Evolutionary conservation across 495 filamentous ascomycete species (phyloP), one percentile per base, ranked within the genome.

Genomic region (Pseudoneurospora amorphoporcata): DNA sequence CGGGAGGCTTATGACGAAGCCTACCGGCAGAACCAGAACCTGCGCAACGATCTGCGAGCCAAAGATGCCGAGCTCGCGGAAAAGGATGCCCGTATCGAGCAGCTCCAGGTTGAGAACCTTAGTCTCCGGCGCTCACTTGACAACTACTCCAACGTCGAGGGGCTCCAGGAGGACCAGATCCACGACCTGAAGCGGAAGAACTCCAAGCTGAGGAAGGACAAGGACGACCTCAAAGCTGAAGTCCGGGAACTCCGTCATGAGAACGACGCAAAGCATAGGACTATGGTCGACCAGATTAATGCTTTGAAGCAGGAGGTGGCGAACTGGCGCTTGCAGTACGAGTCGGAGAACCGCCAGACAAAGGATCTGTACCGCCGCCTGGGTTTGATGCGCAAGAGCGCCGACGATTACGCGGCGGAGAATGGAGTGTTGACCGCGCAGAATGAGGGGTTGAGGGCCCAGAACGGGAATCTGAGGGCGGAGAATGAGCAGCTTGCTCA

Each of bases 111-210:
- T 17, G 70, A 80, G 40, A 79, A 78, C 75, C 69, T 37, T 41
- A 75, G 76, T 41, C 78, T 79, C 10, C 74, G 75, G n/a, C 78
- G 71, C 8, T 73, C 75, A 4, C 68, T 73, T 14, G 75, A 76
- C 42, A 74, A 70, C 69, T 70, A 43, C 45, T 72, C 76, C 12
- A 75, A 77, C 69, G 68, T 71, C 47, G 76, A 78, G 6, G 71
- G 72, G 39, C 72, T 72, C 17, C 71, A 71, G 32, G 73, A 74
- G 23, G 68, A 38, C 23, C 76, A 76, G 45, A 68, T 76, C 43
- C 72, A 71, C 2, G 68, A 74, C 7, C 42, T 74, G 39, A 72
- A 71, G 10, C 75, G 74, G 47, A 75, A 76, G 68, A 73, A 70
- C 32, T 72, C 72, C 29, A 39, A 68, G 58, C 75, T 80, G 8